phyloP scores from a whole-genome alignment of 1,284 basidiomycete genomes.

The Fomitopsis schrenkii region DNA sequence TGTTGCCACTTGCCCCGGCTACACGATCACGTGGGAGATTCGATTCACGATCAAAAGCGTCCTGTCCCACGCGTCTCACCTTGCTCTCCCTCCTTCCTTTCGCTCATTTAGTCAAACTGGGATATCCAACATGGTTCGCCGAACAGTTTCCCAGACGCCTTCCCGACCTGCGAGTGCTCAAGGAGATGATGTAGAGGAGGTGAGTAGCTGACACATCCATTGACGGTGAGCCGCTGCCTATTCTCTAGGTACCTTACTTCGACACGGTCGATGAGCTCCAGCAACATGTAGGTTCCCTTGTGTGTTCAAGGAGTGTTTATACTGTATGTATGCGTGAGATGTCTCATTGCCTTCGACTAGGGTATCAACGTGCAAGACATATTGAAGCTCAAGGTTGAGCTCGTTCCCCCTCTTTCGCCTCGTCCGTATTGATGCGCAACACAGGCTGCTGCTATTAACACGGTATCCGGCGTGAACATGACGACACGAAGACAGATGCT shows the following conservation, averaged over 20 bases:
- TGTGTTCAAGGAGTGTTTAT: background rate
- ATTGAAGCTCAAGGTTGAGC: constrained; percentile 77
- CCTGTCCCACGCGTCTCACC: background rate
- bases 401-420: background rate
- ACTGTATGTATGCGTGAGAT: background rate
- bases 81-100: too few species aligned
- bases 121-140: constrained; percentile 20
- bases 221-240: constrained; percentile 3
- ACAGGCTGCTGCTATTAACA: constrained; percentile 71
- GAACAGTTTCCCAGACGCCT: constrained; percentile 24
- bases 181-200: constrained; percentile 42
- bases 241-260: constrained; percentile 51
- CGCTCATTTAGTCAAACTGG: background rate
- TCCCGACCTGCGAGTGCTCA: constrained; percentile 35
- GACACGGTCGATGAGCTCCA: constrained; percentile 88
- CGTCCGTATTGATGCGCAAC: background rate
- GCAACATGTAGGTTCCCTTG: constrained; percentile 59
- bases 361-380: constrained; percentile 96
- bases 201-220: constrained; percentile 8
- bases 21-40: background rate
- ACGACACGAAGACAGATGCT: constrained; percentile 83
- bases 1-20: background rate
- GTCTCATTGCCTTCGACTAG: constrained; percentile 34
- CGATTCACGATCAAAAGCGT: background rate
- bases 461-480: constrained; percentile 79